Evolutionary conservation across 768 basidiomycete species (phyloP), one percentile per base, ranked within the genome.

Genomic region (Rhodotorula sphaerocarpa): DNA sequence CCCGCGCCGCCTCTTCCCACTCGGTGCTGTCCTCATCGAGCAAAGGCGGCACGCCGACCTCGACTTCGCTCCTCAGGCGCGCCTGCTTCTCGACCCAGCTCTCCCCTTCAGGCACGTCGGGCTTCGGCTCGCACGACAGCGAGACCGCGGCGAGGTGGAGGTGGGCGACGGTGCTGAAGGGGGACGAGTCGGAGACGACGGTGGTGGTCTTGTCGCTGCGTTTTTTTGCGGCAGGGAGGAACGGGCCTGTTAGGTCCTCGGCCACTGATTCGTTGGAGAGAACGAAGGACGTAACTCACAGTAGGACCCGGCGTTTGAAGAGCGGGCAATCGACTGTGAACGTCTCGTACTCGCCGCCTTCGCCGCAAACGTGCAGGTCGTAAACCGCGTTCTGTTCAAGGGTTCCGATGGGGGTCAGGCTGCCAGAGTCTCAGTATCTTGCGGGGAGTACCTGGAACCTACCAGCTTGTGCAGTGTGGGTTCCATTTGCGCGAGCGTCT

Each of bases 261-360:
- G n/a, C n/a, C n/a, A n/a, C n/a, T n/a, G n/a, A n/a, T n/a, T n/a
- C n/a, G 44, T 23, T 3, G 25, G 9, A 14, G n/a, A 14, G 31
- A 18, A 46, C 30, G 55, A 31, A 3, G 3, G 7, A 16, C 44
- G 44, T 36, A 54, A 62, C 85, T 70, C 70, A 89, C 84, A 96
- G 73, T 11, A 77, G 73, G 41, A 99, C 85, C 15, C 81, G 79
- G 43, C 80, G 80, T 69, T 88, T 88, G 81, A 92, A 97, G 18
- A 93, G 72, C 0, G 92, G 88, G 64, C 86, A 87, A 69, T 95
- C 88, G 18, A 91, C 77, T 1, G 93, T 96, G 60, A 97, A 78
- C 0, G 86, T 88, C 74, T 99, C 95, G 75, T 96, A 99, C 77
- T 99, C 95, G 3, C 95, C 95, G 3, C 95, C 95, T 77, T 99